Conservation (phyloP, 768 basidiomycete species). For the Phanerochaete carnosa region DNA sequence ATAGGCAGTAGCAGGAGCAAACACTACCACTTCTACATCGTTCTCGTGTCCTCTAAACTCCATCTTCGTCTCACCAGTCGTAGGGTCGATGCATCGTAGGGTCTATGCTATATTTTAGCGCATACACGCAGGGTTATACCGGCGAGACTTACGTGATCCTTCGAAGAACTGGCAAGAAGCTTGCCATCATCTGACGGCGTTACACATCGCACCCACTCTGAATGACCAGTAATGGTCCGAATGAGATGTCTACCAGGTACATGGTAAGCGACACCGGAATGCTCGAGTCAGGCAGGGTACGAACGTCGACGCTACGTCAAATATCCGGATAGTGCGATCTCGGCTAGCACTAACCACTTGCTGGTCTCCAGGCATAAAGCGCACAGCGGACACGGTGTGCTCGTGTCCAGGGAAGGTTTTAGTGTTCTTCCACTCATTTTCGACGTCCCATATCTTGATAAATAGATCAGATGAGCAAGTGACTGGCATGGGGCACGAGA, state of each 20-base stretch:
- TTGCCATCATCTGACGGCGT: constrained; percentile 69
- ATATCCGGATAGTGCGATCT: constrained; percentile 82
- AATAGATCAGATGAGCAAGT: constrained; percentile 86
- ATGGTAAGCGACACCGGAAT: constrained; percentile 6
- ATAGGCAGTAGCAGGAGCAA: constrained; percentile 77
- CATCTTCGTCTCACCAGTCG: constrained; percentile 72
- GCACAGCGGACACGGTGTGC: constrained; percentile 83
- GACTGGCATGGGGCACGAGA: constrained; percentile 28
- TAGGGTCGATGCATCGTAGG: constrained; percentile 69
- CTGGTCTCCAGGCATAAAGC: constrained; percentile 84
- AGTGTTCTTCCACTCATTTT: constrained; percentile 86
- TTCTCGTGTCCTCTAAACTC: constrained; percentile 88
- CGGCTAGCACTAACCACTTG: constrained; percentile 83
- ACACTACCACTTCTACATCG: constrained; percentile 77
- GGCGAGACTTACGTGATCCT: constrained; percentile 68
- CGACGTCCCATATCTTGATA: constrained; percentile 89
- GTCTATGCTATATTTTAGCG: constrained; percentile 43
- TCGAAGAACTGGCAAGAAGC: constrained; percentile 76
- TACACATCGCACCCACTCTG: constrained; percentile 80
- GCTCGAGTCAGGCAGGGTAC: constrained; percentile 24
- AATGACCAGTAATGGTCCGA: constrained; percentile 72
- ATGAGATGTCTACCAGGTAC: constrained; percentile 55
- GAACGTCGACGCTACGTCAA: constrained; percentile 84
- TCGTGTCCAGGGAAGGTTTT: constrained; percentile 90
- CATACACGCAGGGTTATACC: not conserved